Percentiles rank a stretch among this genome's conserved stretches.
These are phyloP conservation scores for Pugionium dolabratum DNA, from an alignment of 345 rosid species.

Conservation along the genomic window DNA sequence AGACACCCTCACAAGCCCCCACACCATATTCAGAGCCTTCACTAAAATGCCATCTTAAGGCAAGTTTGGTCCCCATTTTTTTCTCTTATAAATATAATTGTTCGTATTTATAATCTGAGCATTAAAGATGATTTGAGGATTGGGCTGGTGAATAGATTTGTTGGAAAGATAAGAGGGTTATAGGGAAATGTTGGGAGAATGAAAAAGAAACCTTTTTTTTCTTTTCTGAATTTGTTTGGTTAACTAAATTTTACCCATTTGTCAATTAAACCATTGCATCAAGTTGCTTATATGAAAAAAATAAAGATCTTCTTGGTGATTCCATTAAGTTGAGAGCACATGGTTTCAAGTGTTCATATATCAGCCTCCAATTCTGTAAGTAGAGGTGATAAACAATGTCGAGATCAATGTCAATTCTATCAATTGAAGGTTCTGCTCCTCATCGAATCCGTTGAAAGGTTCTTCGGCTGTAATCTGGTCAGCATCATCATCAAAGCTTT, in stretches of 20 bases:
- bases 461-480: too few species aligned
- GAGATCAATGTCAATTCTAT: too few species aligned
- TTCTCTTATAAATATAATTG: not conserved
- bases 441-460: too few species aligned
- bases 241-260: conserved; percentile 23
- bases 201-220: not conserved
- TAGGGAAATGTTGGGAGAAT: conserved; percentile 18
- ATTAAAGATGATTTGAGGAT: conserved; percentile 2
- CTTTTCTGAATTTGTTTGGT: not conserved
- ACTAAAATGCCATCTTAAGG: conserved; percentile 10
- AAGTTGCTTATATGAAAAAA: too few species aligned
- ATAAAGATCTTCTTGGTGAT: too few species aligned
- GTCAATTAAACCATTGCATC: conserved; percentile 22
- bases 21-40: conserved; percentile 25
- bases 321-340: too few species aligned
- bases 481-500: too few species aligned
- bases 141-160: conserved; percentile 20
- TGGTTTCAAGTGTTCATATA: too few species aligned
- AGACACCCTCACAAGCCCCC: conserved; percentile 16
- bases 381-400: too few species aligned
- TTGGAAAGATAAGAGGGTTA: not conserved
- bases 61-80: conserved; percentile 19
- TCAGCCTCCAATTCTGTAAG: too few species aligned
- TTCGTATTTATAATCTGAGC: not conserved
- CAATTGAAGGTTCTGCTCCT: too few species aligned